Conservation (phyloP, 2,329 filamentous ascomycete genomes). For the Xylaria sp. region DNA sequence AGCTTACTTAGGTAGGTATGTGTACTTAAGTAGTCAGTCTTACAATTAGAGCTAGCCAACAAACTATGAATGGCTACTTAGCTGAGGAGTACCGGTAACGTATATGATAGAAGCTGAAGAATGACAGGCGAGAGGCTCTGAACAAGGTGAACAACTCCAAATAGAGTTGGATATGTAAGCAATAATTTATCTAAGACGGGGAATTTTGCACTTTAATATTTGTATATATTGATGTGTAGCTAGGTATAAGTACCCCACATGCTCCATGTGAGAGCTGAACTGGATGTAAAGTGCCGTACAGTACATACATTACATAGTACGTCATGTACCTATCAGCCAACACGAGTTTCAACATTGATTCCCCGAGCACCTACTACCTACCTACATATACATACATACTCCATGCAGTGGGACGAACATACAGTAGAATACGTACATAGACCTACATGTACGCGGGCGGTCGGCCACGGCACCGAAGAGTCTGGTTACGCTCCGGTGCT, state of each 20-base stretch:
- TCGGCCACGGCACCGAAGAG: neutral
- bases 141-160: slow-evolving; percentile 12
- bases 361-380: slow-evolving; percentile 1
- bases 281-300: slow-evolving; percentile 23
- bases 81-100: neutral
- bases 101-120: neutral
- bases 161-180: slow-evolving; percentile 20
- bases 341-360: slow-evolving; percentile 21
- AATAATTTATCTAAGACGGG: slow-evolving; percentile 25
- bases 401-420: neutral
- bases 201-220: slow-evolving; percentile 9
- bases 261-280: slow-evolving; percentile 12
- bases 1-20: neutral
- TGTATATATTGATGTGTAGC: slow-evolving; percentile 20
- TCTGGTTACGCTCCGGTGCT: neutral
- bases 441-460: neutral
- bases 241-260: slow-evolving; percentile 23
- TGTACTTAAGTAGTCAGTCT: neutral
- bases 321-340: slow-evolving; percentile 22
- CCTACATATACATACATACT: too few relatives aligned
- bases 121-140: neutral
- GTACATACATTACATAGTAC: slow-evolving; percentile 22
- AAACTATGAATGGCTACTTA: neutral
- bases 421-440: slow-evolving; percentile 7
- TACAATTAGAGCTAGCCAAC: neutral